These are phyloP conservation scores for Colletotrichum sp. DNA, from an alignment of 2,329 filamentous ascomycete species.

Conservation along the genomic window DNA sequence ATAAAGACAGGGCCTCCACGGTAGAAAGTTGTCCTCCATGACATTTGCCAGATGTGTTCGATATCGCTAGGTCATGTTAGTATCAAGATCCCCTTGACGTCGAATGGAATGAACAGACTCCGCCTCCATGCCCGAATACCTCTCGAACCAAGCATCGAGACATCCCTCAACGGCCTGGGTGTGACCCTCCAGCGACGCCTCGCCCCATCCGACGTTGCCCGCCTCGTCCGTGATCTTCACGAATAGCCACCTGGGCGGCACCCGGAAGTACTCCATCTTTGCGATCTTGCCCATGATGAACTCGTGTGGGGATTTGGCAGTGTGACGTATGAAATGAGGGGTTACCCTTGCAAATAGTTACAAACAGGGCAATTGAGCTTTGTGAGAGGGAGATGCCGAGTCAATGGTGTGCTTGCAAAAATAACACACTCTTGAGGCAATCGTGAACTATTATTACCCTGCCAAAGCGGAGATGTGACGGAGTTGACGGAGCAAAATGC, in stretches of 20 bases:
- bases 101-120: slow-evolving; percentile 52
- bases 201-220: slow-evolving; percentile 73
- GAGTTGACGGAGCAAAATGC: slow-evolving; percentile 3
- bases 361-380: neutral
- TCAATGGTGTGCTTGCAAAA: neutral
- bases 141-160: slow-evolving; percentile 67
- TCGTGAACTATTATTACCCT: slow-evolving; percentile 6
- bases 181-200: slow-evolving; percentile 76
- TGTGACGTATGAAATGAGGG: neutral
- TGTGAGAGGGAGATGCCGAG: neutral
- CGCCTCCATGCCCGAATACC: slow-evolving; percentile 71
- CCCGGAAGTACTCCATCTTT: slow-evolving; percentile 74
- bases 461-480: slow-evolving; percentile 1
- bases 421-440: neutral
- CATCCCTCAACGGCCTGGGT: slow-evolving; percentile 77
- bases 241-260: slow-evolving; percentile 78
- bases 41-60: slow-evolving; percentile 80
- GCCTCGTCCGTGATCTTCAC: slow-evolving; percentile 76
- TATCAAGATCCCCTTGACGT: accelerated
- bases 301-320: neutral
- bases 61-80: slow-evolving; percentile 61
- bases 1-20: slow-evolving; percentile 81
- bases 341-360: neutral
- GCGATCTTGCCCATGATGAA: slow-evolving; percentile 65
- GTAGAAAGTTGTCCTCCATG: slow-evolving; percentile 76